Evolutionary conservation across 179 eudicot genomes (phyloP).

Genomic region (Vitellaria paradoxa): DNA sequence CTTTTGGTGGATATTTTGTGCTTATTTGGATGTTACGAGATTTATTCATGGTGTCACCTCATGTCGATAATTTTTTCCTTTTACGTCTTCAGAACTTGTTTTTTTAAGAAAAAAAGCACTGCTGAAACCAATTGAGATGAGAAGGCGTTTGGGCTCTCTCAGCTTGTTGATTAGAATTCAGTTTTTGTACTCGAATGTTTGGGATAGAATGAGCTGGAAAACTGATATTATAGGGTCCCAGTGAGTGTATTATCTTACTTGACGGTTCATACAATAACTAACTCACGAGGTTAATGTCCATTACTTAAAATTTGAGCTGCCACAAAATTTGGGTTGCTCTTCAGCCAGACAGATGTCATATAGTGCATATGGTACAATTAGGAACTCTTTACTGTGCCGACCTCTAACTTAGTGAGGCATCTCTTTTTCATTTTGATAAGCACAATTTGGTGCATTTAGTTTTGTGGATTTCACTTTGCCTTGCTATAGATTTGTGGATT

Average conservation of each 20-base stretch:
- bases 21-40: background rate
- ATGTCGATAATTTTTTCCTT: background rate
- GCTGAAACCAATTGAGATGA: background rate
- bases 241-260: background rate
- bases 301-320: background rate
- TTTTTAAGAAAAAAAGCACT: background rate
- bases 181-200: background rate
- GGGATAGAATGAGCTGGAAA: background rate
- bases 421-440: background rate
- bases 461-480: background rate
- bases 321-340: background rate
- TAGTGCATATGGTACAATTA: background rate
- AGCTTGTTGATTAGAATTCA: background rate
- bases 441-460: background rate
- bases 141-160: background rate
- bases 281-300: background rate
- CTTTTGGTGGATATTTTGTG: no score
- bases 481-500: background rate
- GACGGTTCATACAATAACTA: background rate
- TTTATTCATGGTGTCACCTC: background rate
- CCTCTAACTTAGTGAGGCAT: background rate
- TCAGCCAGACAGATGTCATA: no score
- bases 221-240: background rate
- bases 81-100: background rate
- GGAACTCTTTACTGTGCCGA: background rate